These are phyloP conservation scores for Hibiscus trionum DNA, from an alignment of 345 rosid species.

Conservation along the genomic window DNA sequence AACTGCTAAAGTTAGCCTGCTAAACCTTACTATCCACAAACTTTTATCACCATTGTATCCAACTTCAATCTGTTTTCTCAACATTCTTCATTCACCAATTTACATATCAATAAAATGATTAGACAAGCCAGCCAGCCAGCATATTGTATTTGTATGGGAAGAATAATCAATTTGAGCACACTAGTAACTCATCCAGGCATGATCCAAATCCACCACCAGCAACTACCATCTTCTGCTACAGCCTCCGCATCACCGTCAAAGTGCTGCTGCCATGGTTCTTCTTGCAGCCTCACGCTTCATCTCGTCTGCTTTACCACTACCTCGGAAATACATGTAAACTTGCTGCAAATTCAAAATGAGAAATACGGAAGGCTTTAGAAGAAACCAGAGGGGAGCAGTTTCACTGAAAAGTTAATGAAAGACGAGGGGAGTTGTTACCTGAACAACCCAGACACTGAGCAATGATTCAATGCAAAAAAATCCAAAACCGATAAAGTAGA, in stretches of 20 bases:
- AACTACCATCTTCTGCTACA: background rate
- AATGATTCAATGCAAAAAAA: slow-evolving; percentile 68
- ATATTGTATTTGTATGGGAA: background rate
- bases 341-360: slow-evolving; percentile 46
- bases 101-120: slow-evolving; percentile 10
- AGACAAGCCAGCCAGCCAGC: background rate
- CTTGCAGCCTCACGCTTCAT: slow-evolving; percentile 68
- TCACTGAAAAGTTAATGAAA: background rate
- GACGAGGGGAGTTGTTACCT: slow-evolving; percentile 39
- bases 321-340: slow-evolving; percentile 93
- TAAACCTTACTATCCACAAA: background rate
- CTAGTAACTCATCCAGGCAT: slow-evolving; percentile 19
- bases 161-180: background rate
- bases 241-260: slow-evolving; percentile 22
- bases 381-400: background rate
- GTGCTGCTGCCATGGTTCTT: slow-evolving; percentile 67
- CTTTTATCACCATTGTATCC: background rate
- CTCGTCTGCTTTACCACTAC: slow-evolving; percentile 82
- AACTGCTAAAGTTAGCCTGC: background rate
- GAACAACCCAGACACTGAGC: slow-evolving; percentile 96
- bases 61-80: background rate
- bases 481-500: slow-evolving; percentile 89
- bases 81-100: background rate
- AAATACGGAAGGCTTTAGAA: background rate
- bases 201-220: background rate